Evolutionary conservation across 768 basidiomycete species (phyloP).

Genomic region (Panus rudis): DNA sequence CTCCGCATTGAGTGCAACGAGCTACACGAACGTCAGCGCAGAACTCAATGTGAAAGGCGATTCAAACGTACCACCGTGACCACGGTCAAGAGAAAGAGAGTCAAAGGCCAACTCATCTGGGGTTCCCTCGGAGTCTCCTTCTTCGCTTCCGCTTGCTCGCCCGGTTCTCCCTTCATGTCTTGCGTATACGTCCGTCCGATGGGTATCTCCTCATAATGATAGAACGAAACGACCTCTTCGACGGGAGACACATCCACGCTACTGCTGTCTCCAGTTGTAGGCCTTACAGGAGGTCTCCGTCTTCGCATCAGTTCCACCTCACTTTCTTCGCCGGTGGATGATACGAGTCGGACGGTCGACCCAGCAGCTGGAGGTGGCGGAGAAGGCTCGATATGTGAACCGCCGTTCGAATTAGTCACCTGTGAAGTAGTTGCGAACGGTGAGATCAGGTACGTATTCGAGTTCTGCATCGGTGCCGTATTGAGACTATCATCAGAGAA

Average conservation of each 20-base stretch:
- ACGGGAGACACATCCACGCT: slow-evolving; percentile 4
- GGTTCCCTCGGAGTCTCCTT: slow-evolving; percentile 28
- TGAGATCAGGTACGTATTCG: neutral
- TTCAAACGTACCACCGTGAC: slow-evolving; percentile 32
- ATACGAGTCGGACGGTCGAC: slow-evolving; percentile 11
- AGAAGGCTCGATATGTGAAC: no score
- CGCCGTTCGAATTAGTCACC: neutral
- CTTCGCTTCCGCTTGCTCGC: slow-evolving; percentile 13
- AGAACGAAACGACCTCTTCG: slow-evolving; percentile 10
- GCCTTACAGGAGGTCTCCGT: neutral
- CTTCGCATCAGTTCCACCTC: slow-evolving; percentile 2
- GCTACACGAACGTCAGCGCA: slow-evolving; percentile 14
- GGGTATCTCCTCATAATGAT: neutral
- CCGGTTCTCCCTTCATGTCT: slow-evolving; percentile 7
- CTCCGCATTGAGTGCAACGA: slow-evolving; percentile 51
- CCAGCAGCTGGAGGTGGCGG: neutral
- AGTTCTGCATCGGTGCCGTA: neutral
- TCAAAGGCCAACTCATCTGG: slow-evolving; percentile 27
- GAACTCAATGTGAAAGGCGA: neutral
- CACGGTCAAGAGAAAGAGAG: slow-evolving; percentile 26
- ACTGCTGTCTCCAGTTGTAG: neutral
- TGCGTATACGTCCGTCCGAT: neutral
- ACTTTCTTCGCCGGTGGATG: neutral
- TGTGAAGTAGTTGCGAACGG: slow-evolving; percentile 5
- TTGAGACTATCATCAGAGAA: no score